phyloP scores from a whole-genome alignment of 179 eudicot species.

The Beta macrorhiza region DNA sequence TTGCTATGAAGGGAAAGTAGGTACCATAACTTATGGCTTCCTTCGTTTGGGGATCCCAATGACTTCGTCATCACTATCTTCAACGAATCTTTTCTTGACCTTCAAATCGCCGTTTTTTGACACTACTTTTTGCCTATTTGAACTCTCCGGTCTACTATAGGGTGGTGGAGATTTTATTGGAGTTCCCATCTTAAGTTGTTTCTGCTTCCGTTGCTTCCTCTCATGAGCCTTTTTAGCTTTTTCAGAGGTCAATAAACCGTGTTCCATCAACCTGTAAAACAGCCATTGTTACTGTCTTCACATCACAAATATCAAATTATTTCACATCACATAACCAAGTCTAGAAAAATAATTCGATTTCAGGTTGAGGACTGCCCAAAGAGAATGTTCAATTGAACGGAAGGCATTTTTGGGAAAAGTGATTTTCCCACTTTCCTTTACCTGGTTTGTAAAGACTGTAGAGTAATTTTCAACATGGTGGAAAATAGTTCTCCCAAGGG shows the following conservation, averaged over 20 bases:
- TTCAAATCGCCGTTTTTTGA: slow-evolving; percentile 60
- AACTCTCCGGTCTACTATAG: slow-evolving; percentile 57
- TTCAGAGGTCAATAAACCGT: slow-evolving; percentile 77
- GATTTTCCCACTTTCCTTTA: no score
- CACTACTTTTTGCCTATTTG: slow-evolving; percentile 42
- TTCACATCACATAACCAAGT: background rate
- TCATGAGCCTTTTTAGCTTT: slow-evolving; percentile 72
- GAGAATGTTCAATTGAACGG: no score
- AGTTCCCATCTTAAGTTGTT: slow-evolving; percentile 66
- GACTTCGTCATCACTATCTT: slow-evolving; percentile 56
- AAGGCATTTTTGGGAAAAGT: no score
- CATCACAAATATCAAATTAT: background rate
- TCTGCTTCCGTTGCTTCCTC: slow-evolving; percentile 79
- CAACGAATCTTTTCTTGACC: slow-evolving; percentile 51
- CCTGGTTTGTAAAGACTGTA: no score
- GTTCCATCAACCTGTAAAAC: slow-evolving; percentile 83
- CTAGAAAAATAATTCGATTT: background rate
- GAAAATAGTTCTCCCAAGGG: no score
- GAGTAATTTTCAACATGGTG: no score
- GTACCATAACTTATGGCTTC: slow-evolving; percentile 38
- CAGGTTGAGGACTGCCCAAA: no score
- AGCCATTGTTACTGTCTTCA: background rate
- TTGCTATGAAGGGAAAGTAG: background rate
- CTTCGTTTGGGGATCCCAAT: slow-evolving; percentile 65
- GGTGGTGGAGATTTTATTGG: slow-evolving; percentile 61